Evolutionary conservation across 345 rosid species (phyloP), one percentile per base, ranked within the genome.

Genomic region (Populus tremula): DNA sequence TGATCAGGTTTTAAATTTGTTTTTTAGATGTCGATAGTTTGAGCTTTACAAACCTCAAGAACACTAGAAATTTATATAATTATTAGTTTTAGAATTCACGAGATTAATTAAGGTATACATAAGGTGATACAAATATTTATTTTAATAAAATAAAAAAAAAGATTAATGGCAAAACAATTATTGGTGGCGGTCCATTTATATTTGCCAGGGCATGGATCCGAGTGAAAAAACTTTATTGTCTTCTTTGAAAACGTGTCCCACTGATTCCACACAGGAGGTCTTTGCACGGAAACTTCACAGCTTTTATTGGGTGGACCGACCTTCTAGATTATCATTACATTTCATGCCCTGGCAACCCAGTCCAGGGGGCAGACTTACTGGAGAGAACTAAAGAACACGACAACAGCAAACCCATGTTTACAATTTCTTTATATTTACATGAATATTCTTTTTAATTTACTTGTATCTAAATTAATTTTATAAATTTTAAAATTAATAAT

Each of bases 161-260:
- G 59, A 54, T 20, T 17, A 29, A 7, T 25, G 35, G 21, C 12
- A 13, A 29, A 50, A 35, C 5, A 38, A 31, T 38, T 27, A 35
- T 17, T 11, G 76, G 67, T 36, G 39, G 8, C n/a, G 62, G 41
- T 67, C 77, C 67, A 73, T 54, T 56, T n/a, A 75, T 71, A 12
- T 78, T 16, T 33, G 43, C 39, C 0, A 11, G 5, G 33, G 74
- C 45, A 45, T 61, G 75, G 9, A 31, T 77, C 29, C 49, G 33
- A n/a, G 10, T 56, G 72, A 78, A 75, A 80, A 75, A 59, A 72
- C 64, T 64, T 5, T 17, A 11, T 72, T 80, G 85, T 82, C 83
- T 62, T 77, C 39, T 82, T 71, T 68, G 2, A 41, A 61, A 56
- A 36, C 1, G 23, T 36, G 72, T 38, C 65, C 78, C 78, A 76